Conservation (phyloP, 2,329 filamentous ascomycete species). For the Colletotrichum horii region DNA sequence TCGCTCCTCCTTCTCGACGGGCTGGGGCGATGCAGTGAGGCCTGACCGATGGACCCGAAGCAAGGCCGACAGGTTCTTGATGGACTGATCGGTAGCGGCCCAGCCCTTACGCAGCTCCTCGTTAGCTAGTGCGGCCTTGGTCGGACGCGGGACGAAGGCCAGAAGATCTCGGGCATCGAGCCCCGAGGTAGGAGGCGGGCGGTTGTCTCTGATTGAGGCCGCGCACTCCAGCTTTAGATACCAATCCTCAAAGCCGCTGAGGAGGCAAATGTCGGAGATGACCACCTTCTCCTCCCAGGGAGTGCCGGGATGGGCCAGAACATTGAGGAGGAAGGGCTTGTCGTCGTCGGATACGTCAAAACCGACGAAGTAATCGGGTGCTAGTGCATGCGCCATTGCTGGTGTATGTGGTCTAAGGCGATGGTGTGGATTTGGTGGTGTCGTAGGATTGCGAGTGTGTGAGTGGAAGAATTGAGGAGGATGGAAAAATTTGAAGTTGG, state of each 20-base stretch:
- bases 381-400: conserved; percentile 10
- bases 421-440: background rate
- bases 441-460: background rate
- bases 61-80: conserved; percentile 6
- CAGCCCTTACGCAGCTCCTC: conserved; percentile 27
- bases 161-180: conserved; percentile 39
- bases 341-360: conserved; percentile 38
- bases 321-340: conserved; percentile 33
- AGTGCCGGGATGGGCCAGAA: conserved; percentile 31
- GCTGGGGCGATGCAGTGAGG: background rate
- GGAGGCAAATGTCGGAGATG: conserved; percentile 35
- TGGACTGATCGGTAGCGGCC: conserved; percentile 37
- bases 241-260: conserved; percentile 39
- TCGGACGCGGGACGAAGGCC: conserved; percentile 32
- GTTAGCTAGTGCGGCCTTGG: conserved; percentile 16
- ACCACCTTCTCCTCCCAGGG: conserved; percentile 29
- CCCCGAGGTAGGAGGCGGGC: conserved; percentile 13
- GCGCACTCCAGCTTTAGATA: conserved; percentile 38
- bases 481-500: background rate
- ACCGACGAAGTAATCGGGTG: conserved; percentile 20
- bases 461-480: background rate
- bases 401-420: background rate
- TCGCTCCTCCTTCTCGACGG: background rate
- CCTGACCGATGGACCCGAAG: conserved; percentile 9
- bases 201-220: conserved; percentile 27